phyloP scores from a whole-genome alignment of 345 rosid genomes.

The Geranium rotundifolium region DNA sequence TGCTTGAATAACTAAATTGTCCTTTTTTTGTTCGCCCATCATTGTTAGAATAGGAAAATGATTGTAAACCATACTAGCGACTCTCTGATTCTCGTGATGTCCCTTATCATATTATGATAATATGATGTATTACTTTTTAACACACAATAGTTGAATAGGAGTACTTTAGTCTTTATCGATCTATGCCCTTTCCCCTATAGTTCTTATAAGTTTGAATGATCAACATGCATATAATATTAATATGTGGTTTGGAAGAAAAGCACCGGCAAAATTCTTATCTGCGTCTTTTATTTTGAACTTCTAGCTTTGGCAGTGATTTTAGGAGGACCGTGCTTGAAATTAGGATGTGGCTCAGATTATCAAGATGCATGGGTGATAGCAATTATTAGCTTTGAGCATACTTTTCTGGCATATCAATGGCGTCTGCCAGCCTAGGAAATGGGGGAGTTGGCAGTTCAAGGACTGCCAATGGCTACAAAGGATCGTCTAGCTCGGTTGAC shows the following conservation, averaged over 20 bases:
- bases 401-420: constrained; percentile 33
- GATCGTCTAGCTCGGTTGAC: constrained; percentile 89
- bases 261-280: background rate
- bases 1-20: background rate
- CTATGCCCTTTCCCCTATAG: background rate
- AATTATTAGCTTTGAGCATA: constrained; percentile 25
- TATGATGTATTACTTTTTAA: too few species aligned
- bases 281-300: background rate
- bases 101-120: too few species aligned
- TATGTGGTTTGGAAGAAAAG: background rate
- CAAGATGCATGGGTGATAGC: constrained; percentile 2
- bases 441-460: constrained; percentile 96
- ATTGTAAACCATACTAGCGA: too few species aligned
- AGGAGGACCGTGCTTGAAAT: background rate
- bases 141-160: too few species aligned
- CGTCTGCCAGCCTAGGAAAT: constrained; percentile 78
- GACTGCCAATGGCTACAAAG: constrained; percentile 69
- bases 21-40: background rate
- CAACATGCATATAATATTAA: background rate
- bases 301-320: background rate
- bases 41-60: too few species aligned
- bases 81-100: background rate
- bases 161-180: too few species aligned
- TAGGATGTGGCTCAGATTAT: background rate
- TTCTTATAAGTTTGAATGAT: background rate